Base-by-base conservation (phyloP, 2,329 filamentous ascomycete species). In the Hypoxylon sp. region DNA sequence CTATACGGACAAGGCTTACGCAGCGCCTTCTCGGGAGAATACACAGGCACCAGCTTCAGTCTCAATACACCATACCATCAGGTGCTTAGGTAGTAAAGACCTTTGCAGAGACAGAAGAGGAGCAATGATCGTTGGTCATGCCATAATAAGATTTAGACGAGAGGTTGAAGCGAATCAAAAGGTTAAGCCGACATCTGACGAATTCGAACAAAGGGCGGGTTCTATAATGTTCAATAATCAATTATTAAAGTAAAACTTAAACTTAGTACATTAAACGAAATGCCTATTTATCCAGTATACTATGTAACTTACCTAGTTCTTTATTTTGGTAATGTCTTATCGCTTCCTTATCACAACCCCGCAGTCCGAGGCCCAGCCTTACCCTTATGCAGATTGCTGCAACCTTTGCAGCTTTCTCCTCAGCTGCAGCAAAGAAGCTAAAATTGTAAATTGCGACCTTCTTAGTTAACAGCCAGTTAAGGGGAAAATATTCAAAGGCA, bases 381-480 rank as follows among this genome's bases (percentile, higher is more conserved):
- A 52, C 55, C 46, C 55, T 59, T 44, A 52, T 46, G n/a, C 32
- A 52, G 45, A 51, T 59, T 50, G 55, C 38, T 50, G 55, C 38
- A 40, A 36, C 38, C 48, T 62, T 28, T 26, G 45, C 45, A 56
- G 52, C 59, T 56, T 46, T 60, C 55, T 56, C 55, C 60, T 63
- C 61, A 60, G 55, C 55, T 55, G 45, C 61, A 45, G 36, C 61
- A 46, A 64, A 33, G 42, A 51, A 46, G 53, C 49, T 12, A 33
- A n/a, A n/a, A n/a, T n/a, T n/a, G n/a, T n/a, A n/a, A 33, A 48
- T 48, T 40, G 44, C 61, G 30, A 49, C 55, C 38, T 64, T 45
- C 61, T 30, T 28, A 59, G 33, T 44, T 33, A 30, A 57, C 42
- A 24, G 11, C 46, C 32, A n/a, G 24, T 48, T 11, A 61, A 53